Evolutionary conservation across 1,139 yeast species (phyloP), one percentile per base, ranked within the genome.

Genomic region (Debaryomyces fabryi): DNA sequence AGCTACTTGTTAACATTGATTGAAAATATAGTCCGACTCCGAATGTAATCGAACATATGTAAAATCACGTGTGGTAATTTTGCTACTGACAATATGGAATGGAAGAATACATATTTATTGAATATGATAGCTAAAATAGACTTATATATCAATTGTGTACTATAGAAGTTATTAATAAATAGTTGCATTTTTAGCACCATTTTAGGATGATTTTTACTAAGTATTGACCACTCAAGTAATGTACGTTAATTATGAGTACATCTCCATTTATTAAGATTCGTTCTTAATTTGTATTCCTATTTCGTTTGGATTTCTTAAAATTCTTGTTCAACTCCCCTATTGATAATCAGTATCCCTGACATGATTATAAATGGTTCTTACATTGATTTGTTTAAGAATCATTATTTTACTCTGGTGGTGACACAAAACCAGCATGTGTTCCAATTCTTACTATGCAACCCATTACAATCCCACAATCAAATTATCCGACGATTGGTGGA

Each of bases 401-500:
- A 25, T 25, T 25, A 25, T 25, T 27, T n/a, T 5, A 12, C n/a
- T 12, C 12, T 27, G 24, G 5, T 20, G 24, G 24, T 6, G 24
- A 21, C 24, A 21, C 24, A 21, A 21, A 21, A 21, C 24, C 10
- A 23, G 15, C 21, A 33, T 9, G 16, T 18, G 32, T 20, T 13
- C 20, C 34, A 6, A 13, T 13, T 7, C 21, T 15, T 15, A 13
- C 16, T 4, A 8, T 10, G 16, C 39, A 18, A 21, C 39, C 40
- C 27, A 32, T 49, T 53, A 65, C 56, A 65, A 64, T 10, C 71
- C 66, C 39, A 68, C 64, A 50, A 64, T 65, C 50, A 69, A 64
- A 53, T 69, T 68, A 52, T 69, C 74, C 10, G 68, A 62, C 6
- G 69, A 65, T 51, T 49, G 56, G 52, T 64, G 63, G 50, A 53